phyloP scores from a whole-genome alignment of 495 filamentous ascomycete species.

The Pseudevernia furfuracea region DNA sequence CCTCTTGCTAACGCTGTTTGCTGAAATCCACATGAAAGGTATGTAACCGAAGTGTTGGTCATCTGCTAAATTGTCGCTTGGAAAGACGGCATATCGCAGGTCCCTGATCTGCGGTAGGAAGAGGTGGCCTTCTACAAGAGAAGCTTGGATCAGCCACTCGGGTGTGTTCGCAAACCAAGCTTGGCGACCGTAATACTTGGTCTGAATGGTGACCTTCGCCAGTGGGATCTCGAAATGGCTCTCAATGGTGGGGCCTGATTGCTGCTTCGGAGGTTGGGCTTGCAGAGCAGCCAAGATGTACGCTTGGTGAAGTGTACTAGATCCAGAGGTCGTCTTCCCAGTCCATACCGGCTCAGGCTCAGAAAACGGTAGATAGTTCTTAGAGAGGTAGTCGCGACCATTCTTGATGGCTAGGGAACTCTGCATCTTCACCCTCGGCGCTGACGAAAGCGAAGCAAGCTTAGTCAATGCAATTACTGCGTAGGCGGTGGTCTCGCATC shows the following conservation, averaged over 20 bases:
- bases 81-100: conserved; percentile 16
- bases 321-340: conserved; percentile 20
- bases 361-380: conserved; percentile 12
- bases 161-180: conserved; percentile 17
- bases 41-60: conserved; percentile 21
- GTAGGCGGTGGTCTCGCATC: conserved; percentile 23
- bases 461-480: conserved; percentile 17
- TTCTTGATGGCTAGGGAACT: conserved; percentile 14
- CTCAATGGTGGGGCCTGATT: conserved; percentile 16
- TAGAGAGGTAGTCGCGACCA: conserved; percentile 14
- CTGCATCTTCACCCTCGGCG: conserved; percentile 19
- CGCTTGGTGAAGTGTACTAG: conserved; percentile 16
- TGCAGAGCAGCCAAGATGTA: conserved; percentile 22
- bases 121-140: conserved; percentile 21
- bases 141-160: conserved; percentile 22
- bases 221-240: conserved; percentile 20
- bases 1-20: conserved; percentile 16
- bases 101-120: conserved; percentile 21
- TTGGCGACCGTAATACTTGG: conserved; percentile 19
- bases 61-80: conserved; percentile 8
- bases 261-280: conserved; percentile 7
- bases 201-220: conserved; percentile 20
- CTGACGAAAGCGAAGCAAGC: conserved; percentile 19
- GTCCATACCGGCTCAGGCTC: conserved; percentile 22
- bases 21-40: conserved; percentile 19